Percentiles rank a stretch among this genome's conserved stretches.
These are phyloP conservation scores for Spergularia marina DNA, from an alignment of 148 eudicot species.

Conservation along the genomic window DNA sequence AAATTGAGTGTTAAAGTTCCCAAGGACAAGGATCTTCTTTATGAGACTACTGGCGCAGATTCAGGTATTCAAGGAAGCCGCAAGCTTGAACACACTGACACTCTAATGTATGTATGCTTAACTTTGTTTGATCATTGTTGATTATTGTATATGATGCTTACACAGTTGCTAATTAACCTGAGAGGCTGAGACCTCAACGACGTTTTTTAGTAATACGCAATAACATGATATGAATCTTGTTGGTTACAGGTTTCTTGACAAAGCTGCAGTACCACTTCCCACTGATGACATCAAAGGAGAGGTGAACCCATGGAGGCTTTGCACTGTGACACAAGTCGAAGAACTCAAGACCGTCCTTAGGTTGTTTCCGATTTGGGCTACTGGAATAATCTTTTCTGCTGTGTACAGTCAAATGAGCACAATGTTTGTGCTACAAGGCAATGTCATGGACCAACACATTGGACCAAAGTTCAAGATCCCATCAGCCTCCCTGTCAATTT, in stretches of 20 bases:
- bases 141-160: too few relatives aligned
- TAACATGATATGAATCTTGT: background rate
- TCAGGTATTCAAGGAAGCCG: slow-evolving; percentile 45
- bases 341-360: slow-evolving; percentile 52
- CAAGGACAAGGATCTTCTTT: slow-evolving; percentile 32
- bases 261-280: slow-evolving; percentile 51
- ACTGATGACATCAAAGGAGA: slow-evolving; percentile 34
- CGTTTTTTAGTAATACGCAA: too few relatives aligned
- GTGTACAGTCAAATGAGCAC: slow-evolving; percentile 64
- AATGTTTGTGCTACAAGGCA: slow-evolving; percentile 63
- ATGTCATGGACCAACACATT: slow-evolving; percentile 55
- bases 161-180: too few relatives aligned
- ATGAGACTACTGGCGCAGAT: slow-evolving; percentile 38
- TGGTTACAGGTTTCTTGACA: slow-evolving; percentile 46
- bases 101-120: slow-evolving; percentile 34
- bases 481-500: slow-evolving; percentile 54
- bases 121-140: too few relatives aligned
- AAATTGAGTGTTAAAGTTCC: slow-evolving; percentile 40
- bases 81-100: slow-evolving; percentile 49
- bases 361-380: slow-evolving; percentile 62
- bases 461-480: slow-evolving; percentile 53
- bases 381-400: slow-evolving; percentile 54
- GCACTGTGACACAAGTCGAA: slow-evolving; percentile 70
- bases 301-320: slow-evolving; percentile 52
- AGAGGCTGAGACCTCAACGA: too few relatives aligned